phyloP scores from a whole-genome alignment of 1,139 yeast genomes.

The Blastobotrys persicus region DNA sequence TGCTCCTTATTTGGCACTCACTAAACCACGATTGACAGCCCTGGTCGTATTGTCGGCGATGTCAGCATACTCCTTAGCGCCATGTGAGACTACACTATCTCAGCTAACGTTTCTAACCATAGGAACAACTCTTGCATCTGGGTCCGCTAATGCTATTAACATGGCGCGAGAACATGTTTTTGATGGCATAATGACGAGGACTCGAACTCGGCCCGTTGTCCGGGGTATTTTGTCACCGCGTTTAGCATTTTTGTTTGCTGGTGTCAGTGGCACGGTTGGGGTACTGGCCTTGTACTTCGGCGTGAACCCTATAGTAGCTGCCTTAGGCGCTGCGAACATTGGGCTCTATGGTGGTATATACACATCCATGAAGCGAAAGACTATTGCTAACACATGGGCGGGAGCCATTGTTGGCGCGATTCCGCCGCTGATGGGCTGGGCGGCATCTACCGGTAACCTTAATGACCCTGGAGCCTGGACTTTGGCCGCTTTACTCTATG shows the following conservation, averaged over 20 bases:
- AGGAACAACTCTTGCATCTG: constrained; percentile 87
- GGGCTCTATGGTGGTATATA: constrained; percentile 83
- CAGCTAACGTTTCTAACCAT: constrained; percentile 69
- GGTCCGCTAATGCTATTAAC: constrained; percentile 94
- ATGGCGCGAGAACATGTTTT: constrained; percentile 95
- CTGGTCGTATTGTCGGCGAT: constrained; percentile 88
- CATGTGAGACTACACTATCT: constrained; percentile 67
- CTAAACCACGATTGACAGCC: constrained; percentile 86
- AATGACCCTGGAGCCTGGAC: constrained; percentile 94
- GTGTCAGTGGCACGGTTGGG: constrained; percentile 68
- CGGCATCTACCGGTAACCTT: constrained; percentile 80
- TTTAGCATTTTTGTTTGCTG: constrained; percentile 82
- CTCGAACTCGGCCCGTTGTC: constrained; percentile 88
- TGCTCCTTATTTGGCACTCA: constrained; percentile 60
- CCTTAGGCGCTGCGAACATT: constrained; percentile 73
- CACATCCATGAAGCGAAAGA: constrained; percentile 82
- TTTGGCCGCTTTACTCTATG: constrained; percentile 81
- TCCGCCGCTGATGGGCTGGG: constrained; percentile 99
- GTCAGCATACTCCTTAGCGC: constrained; percentile 91
- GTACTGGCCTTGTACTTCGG: constrained; percentile 67
- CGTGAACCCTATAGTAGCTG: constrained; percentile 82
- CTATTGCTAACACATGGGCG: constrained; percentile 93
- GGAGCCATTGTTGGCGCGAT: constrained; percentile 98
- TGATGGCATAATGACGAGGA: constrained; percentile 85
- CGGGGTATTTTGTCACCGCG: constrained; percentile 70